Evolutionary conservation across 257 asterid genomes (phyloP), one percentile per base, ranked within the genome.

Genomic region (Solanum etuberosum): DNA sequence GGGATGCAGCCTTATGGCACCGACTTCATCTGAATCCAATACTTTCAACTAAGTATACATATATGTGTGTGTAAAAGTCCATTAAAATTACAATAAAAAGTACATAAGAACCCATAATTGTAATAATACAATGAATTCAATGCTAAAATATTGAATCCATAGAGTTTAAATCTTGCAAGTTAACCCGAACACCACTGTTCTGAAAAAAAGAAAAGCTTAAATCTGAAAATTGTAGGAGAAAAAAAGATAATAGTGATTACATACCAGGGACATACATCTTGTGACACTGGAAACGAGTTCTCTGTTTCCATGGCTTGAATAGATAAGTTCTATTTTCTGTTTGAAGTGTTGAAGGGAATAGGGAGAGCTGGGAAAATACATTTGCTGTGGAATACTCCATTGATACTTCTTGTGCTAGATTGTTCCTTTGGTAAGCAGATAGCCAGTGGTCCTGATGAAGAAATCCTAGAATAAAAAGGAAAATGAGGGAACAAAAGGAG

Each of bases 231-330:
- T 13, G 74, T n/a, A 51, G 40, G 31, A 27, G 31, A 67, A 42
- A 23, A 11, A 51, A 27, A 87, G 20, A 13, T 14, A 77, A 3
- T 40, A 2, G 12, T 35, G 84, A 86, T 80, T 84, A 92, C 93
- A 42, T 43, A 96, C 99, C 99, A 54, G 98, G 98, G 46, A 96
- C 99, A 85, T 90, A 96, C 99, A 96, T 96, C 97, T 96, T 96
- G 86, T 92, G 89, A 68, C 98, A 95, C 27, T 88, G 95, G 86
- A 92, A 61, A 20, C 87, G 88, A 34, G 86, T 87, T 87, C 90
- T 89, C 43, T 72, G 88, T 35, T 87, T 89, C 92, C 93, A 85
- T 85, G 89, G 93, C 51, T 70, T 85, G 20, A 87, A 86, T 35
- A 91, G 93, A 77, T 76, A 25, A 84, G 80, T 70, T 32, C 80